Evolutionary conservation across 768 basidiomycete genomes (phyloP), one percentile per base, ranked within the genome.

Genomic region (Podaxis pistillaris): DNA sequence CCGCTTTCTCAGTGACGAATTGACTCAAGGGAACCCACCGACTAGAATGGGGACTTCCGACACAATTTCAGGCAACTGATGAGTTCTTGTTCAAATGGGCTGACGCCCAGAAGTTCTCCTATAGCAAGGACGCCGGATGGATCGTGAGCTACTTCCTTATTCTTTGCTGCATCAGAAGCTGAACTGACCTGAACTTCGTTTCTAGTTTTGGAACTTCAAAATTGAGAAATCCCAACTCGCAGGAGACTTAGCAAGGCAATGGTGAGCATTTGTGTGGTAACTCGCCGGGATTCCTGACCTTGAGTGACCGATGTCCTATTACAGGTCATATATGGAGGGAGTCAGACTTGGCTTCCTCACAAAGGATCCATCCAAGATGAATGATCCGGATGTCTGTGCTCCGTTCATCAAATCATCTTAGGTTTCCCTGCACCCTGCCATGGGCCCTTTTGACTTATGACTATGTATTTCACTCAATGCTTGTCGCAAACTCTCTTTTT

Each of bases 281-380:
- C 49, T 44, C 38, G 46, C 30, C 7, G 46, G 40, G 24, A 65
- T 56, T 58, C 49, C 12, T 40, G 38, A 15, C 2, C 12, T 33
- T 13, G 8, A 54, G 52, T 12, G 19, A 40, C 19, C 54, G 4
- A 56, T 17, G 26, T 38, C 50, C 11, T 8, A n/a, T 26, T 64
- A 46, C 15, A 90, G 90, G 90, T 89, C 89, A 1, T 92, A 92
- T 68, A 70, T 85, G 33, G 83, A 89, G 54, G 90, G 83, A 17
- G 69, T 89, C 12, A 61, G 74, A 19, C 71, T 76, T 5, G 88
- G 88, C 1, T 90, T 80, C 73, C 73, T 92, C 28, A 91, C 88
- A 0, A 62, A 76, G 63, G 83, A 92, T 69, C 90, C 90, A 2
- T 78, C 87, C 0, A 62, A 74, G 64, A 70, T 84, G 37, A 60